A percentile compares a stretch with the other conserved stretches of the same genome.
These are phyloP conservation scores for Microsporum canis DNA, from an alignment of 2,329 filamentous ascomycete species.

Conservation along the genomic window DNA sequence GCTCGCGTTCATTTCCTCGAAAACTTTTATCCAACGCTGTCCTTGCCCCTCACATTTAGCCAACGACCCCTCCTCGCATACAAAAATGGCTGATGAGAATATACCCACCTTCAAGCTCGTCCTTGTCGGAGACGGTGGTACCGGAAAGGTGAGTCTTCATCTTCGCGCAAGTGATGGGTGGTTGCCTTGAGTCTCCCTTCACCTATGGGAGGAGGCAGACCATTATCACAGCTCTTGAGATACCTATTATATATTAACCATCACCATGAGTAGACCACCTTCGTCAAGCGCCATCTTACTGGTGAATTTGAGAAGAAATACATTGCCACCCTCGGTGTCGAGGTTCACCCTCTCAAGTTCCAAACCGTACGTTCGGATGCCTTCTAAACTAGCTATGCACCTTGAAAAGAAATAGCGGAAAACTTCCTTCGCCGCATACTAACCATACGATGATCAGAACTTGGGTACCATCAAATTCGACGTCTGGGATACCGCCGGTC, in stretches of 20 bases:
- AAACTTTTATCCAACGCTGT: background rate
- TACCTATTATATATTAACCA: background rate
- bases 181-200: background rate
- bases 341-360: slow-evolving; percentile 97
- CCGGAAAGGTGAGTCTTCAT: slow-evolving; percentile 80
- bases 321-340: slow-evolving; percentile 98
- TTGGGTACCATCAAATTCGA: slow-evolving; percentile 95
- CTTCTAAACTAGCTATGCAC: slow-evolving; percentile 1
- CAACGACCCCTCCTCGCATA: slow-evolving; percentile 50
- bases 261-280: slow-evolving; percentile 64
- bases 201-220: background rate
- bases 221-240: background rate
- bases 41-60: background rate
- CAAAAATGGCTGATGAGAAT: slow-evolving; percentile 9
- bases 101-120: slow-evolving; percentile 97
- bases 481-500: slow-evolving; percentile 97
- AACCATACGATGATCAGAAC: slow-evolving; percentile 47
- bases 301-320: slow-evolving; percentile 99
- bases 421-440: background rate
- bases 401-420: background rate
- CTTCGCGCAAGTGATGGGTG: background rate
- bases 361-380: slow-evolving; percentile 63
- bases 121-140: slow-evolving; percentile 98
- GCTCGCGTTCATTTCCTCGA: background rate
- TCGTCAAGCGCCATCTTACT: slow-evolving; percentile 99